Percentiles rank a stretch among this genome's conserved stretches.
These are phyloP conservation scores for Pseudocercospora musae DNA, from an alignment of 2,329 filamentous ascomycete species.

Conservation along the genomic window DNA sequence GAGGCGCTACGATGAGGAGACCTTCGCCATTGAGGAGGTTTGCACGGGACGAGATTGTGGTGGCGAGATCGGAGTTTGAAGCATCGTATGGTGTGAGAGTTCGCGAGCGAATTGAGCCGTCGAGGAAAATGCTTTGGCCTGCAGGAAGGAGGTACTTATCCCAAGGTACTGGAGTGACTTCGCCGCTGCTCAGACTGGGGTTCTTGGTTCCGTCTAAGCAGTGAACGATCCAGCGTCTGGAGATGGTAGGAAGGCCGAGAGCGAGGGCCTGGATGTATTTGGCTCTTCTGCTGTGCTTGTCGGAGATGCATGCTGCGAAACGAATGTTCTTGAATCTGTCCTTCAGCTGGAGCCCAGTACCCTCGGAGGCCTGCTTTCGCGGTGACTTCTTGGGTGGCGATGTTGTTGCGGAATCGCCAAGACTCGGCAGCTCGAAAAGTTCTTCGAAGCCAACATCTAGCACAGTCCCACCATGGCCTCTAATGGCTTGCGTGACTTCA, in stretches of 20 bases:
- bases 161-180: conserved; percentile 66
- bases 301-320: conserved; percentile 82
- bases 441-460: conserved; percentile 75
- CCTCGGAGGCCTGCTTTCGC: conserved; percentile 7
- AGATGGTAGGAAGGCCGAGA: conserved; percentile 80
- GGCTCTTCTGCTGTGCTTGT: conserved; percentile 77
- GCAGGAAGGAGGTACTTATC: conserved; percentile 78
- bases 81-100: conserved; percentile 60
- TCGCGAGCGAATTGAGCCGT: conserved; percentile 73
- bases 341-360: conserved; percentile 44
- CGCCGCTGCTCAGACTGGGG: conserved; percentile 33
- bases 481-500: conserved; percentile 60
- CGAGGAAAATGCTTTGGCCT: conserved; percentile 73
- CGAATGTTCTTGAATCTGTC: conserved; percentile 54
- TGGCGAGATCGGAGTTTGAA: conserved; percentile 53
- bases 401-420: conserved; percentile 23
- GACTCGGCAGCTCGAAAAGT: conserved; percentile 61
- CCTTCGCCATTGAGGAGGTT: conserved; percentile 54
- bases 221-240: conserved; percentile 73
- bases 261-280: conserved; percentile 96
- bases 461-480: conserved; percentile 67
- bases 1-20: conserved; percentile 65
- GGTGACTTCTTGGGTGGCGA: conserved; percentile 25
- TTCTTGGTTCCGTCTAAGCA: conserved; percentile 52
- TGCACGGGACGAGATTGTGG: conserved; percentile 52